A percentile compares a stretch with the other conserved stretches of the same genome.
These are phyloP conservation scores for Cenchrus fungigraminus DNA, from an alignment of 176 grass and related monocot genomes.

Conservation along the genomic window DNA sequence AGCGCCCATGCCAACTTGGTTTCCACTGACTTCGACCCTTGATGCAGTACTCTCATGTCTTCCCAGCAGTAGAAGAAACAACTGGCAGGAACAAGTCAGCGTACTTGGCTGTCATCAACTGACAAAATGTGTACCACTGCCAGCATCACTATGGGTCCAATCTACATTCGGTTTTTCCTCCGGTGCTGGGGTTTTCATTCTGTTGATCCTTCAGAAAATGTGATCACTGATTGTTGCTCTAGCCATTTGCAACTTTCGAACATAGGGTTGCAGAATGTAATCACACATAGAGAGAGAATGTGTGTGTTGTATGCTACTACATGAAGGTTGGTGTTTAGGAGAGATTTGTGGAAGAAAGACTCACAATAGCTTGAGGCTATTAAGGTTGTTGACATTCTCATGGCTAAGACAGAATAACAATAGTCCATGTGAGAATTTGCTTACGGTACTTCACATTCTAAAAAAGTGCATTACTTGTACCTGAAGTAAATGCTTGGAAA, in stretches of 20 bases:
- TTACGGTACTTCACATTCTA: not conserved
- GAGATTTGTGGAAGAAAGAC: not conserved
- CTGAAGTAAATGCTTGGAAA: conserved; percentile 24
- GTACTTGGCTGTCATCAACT: conserved; percentile 33
- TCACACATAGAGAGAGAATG: not conserved
- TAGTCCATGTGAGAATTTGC: conserved; percentile 17
- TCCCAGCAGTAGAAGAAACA: not conserved
- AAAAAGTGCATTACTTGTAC: conserved; percentile 37
- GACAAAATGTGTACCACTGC: conserved; percentile 11
- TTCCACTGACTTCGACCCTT: not conserved
- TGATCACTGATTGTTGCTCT: not conserved
- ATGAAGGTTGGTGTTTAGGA: not conserved
- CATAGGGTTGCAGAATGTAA: not conserved
- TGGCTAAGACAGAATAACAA: not conserved
- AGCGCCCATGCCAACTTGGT: not conserved
- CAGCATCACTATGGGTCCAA: not conserved
- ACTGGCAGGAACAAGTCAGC: conserved; percentile 3
- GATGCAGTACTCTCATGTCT: not conserved
- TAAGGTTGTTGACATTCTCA: conserved; percentile 21
- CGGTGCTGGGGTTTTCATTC: not conserved
- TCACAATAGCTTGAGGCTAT: not conserved
- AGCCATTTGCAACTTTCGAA: not conserved
- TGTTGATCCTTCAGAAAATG: not conserved
- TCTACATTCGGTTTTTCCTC: not conserved
- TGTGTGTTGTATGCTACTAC: not conserved